phyloP scores from a whole-genome alignment of 2,329 filamentous ascomycete species.

The Albifimbria verrucaria region DNA sequence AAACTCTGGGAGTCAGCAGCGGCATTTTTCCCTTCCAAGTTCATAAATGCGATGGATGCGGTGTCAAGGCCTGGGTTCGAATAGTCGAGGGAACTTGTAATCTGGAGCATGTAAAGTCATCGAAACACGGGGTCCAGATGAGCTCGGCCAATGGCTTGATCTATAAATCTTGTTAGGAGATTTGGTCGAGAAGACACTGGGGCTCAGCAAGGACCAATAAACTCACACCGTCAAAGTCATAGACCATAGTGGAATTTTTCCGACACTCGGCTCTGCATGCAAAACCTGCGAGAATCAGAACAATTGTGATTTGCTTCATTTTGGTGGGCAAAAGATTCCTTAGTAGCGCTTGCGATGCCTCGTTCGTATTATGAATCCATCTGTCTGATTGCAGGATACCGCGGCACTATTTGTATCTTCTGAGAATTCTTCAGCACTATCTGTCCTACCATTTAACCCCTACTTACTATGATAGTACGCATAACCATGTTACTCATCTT shows the following conservation, averaged over 20 bases:
- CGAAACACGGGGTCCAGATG: conserved; percentile 28
- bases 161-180: conserved; percentile 16
- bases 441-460: background rate
- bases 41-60: conserved; percentile 25
- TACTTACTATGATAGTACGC: background rate
- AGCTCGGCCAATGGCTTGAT: conserved; percentile 26
- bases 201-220: conserved; percentile 11
- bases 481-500: conserved; percentile 8
- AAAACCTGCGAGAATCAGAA: conserved; percentile 13
- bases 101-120: conserved; percentile 23
- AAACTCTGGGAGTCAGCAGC: conserved; percentile 22
- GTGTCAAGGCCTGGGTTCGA: conserved; percentile 20
- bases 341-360: background rate
- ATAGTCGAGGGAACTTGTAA: conserved; percentile 28
- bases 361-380: background rate
- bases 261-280: conserved; percentile 15
- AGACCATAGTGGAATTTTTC: conserved; percentile 15
- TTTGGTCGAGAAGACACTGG: conserved; percentile 5
- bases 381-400: background rate
- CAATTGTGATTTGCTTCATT: conserved; percentile 10
- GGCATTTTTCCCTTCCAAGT: conserved; percentile 25
- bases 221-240: conserved; percentile 13
- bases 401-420: background rate
- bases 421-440: background rate
- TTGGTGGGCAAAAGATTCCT: conserved; percentile 1